Percentiles rank a stretch among this genome's conserved stretches.
Evolutionary conservation across 345 rosid genomes (phyloP).

Genomic region (Camelina sativa): DNA sequence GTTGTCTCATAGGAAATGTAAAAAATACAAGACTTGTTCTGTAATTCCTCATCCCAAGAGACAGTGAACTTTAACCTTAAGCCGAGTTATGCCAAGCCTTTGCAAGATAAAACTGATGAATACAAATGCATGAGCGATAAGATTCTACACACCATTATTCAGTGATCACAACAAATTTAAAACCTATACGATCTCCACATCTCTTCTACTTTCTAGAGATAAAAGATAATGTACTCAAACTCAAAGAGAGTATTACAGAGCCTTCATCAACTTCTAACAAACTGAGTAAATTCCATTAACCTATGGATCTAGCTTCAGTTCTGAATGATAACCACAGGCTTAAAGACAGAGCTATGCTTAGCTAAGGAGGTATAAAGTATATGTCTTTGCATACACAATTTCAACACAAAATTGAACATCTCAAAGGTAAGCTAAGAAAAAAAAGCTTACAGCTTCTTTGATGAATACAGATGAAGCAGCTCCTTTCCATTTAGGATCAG

Average conservation of each 20-base stretch:
- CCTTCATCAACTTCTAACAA: slow-evolving; percentile 11
- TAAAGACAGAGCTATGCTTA: neutral
- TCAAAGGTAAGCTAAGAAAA: neutral
- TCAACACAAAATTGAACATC: neutral
- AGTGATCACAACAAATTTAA: neutral
- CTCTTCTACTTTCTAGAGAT: neutral
- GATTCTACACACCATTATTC: neutral
- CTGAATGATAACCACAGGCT: neutral
- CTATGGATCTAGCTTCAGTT: slow-evolving; percentile 5
- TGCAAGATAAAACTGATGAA: neutral
- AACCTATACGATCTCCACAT: neutral
- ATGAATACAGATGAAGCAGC: slow-evolving; percentile 88
- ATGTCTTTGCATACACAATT: neutral
- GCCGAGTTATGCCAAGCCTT: neutral
- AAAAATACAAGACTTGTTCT: neutral
- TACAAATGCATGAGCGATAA: neutral
- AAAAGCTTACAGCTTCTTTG: slow-evolving; percentile 87
- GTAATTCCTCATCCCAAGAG: neutral
- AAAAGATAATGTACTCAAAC: neutral
- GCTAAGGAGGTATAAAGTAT: no score
- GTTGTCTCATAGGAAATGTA: neutral
- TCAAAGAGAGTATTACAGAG: neutral
- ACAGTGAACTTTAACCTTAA: neutral
- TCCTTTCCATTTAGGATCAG: slow-evolving; percentile 98
- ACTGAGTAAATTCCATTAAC: neutral